A percentile compares a stretch with the other conserved stretches of the same genome.
These are phyloP conservation scores for Neospermospora avenae DNA, from an alignment of 2,329 filamentous ascomycete species.

Conservation along the genomic window DNA sequence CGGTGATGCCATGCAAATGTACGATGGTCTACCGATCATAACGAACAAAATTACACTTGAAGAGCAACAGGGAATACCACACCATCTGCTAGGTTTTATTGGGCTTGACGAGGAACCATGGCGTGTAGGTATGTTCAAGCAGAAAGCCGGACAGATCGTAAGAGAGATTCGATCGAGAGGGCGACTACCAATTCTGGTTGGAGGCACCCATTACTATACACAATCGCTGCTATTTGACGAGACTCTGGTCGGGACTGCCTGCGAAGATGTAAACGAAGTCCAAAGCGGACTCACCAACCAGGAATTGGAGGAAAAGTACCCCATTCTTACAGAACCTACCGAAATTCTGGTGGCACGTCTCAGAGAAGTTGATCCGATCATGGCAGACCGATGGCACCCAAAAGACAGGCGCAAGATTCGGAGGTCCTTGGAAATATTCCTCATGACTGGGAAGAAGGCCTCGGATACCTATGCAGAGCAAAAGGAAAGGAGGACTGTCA, in stretches of 20 bases:
- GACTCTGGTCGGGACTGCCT: constrained; percentile 49
- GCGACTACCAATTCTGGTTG: constrained; percentile 84
- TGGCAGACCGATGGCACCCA: constrained; percentile 92
- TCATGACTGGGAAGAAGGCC: constrained; percentile 75
- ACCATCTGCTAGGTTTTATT: constrained; percentile 83
- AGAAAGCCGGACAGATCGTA: constrained; percentile 66
- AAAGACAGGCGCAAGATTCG: constrained; percentile 88
- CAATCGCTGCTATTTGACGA: constrained; percentile 84
- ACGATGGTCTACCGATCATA: constrained; percentile 85
- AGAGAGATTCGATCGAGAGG: constrained; percentile 74
- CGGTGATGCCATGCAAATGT: constrained; percentile 97
- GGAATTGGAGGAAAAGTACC: constrained; percentile 48
- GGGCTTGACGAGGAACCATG: constrained; percentile 74
- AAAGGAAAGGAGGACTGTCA: constrained; percentile 41
- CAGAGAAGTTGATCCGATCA: constrained; percentile 77
- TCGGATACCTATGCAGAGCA: constrained; percentile 88
- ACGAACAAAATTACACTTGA: constrained; percentile 83
- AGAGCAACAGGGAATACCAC: constrained; percentile 76
- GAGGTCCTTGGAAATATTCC: constrained; percentile 84
- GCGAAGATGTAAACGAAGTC: constrained; percentile 29
- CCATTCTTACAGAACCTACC: constrained; percentile 69
- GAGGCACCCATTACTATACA: constrained; percentile 93
- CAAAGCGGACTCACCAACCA: constrained; percentile 32
- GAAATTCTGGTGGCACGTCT: constrained; percentile 71
- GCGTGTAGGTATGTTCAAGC: constrained; percentile 75